Base-by-base conservation (phyloP, 1,284 basidiomycete species). In the Ceratorhiza oryzae-sativae region DNA sequence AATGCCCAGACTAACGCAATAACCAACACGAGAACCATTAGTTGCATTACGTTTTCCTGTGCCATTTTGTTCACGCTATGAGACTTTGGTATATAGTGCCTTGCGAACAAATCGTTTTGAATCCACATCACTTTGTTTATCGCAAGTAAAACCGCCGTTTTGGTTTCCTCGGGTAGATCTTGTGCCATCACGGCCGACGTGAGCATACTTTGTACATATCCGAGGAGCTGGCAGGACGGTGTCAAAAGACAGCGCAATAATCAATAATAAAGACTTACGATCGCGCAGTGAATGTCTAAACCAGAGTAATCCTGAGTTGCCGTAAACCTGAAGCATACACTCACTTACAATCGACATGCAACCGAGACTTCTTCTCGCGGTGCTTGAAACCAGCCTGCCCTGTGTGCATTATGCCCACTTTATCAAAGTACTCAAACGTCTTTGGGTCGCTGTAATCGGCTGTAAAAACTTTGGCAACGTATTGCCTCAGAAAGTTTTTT, bases 321-420 rank as follows among this genome's bases (percentile, higher is more conserved):
- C n/a, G n/a, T n/a, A n/a, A n/a, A n/a, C n/a, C n/a, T n/a, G n/a
- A n/a, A n/a, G n/a, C n/a, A n/a, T 49, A 12, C 27, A 30, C 25
- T 36, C 36, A 63, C 72, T 73, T 39, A 71, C 72, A 74, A 45
- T 76, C 75, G 49, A 76, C 75, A 39, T 71, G 39, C 27, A 74
- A 60, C 9, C 71, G 72, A 15, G 71, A 70, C 49, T 74, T 74
- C 46, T 75, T 73, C 12, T 62, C 72, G 10, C 75, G 63, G 55
- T 76, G 75, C 65, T 74, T 74, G 56, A 76, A 76, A 8, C 53
- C 75, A 2, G 71, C 39, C 36, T 63, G 48, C 0, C 75, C 75
- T 1, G 73, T 75, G 60, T 76, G 75, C 73, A 72, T 73, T n/a
- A 71, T 39, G 1, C 72, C 74, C 6, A 74, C 68, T 10, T 56